phyloP scores from a whole-genome alignment of 23 red algal genomes.

The Gracilariopsis chorda region DNA sequence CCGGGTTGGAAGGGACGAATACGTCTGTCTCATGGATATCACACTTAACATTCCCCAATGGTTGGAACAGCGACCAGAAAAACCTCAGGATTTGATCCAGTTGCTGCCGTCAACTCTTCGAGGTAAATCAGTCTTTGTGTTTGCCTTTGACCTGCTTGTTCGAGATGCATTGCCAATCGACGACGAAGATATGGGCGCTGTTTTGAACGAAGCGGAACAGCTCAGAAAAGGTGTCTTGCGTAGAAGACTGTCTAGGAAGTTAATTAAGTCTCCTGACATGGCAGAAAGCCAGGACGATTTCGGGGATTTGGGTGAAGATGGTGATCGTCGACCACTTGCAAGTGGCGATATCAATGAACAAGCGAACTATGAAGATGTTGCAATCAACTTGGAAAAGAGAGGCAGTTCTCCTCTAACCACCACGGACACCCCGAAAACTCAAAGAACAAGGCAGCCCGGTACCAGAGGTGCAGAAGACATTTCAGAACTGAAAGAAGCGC shows the following conservation, averaged over 20 bases:
- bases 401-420: background rate
- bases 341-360: background rate
- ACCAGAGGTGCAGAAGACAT: background rate
- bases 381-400: background rate
- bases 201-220: background rate
- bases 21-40: background rate
- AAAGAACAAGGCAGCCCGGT: background rate
- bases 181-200: background rate
- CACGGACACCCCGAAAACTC: background rate
- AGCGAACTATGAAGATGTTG: background rate
- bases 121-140: background rate
- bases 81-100: background rate
- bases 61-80: slow-evolving; percentile 33
- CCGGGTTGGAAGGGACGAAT: background rate
- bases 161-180: slow-evolving; percentile 16
- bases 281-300: slow-evolving; percentile 20
- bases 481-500: slow-evolving; percentile 14
- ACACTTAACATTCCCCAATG: slow-evolving; percentile 43
- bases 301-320: slow-evolving; percentile 16
- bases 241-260: background rate
- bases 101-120: slow-evolving; percentile 42
- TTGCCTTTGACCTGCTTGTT: slow-evolving; percentile 40
- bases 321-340: background rate
- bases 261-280: background rate
- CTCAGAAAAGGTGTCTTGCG: background rate